A percentile compares a stretch with the other conserved stretches of the same genome.
Evolutionary conservation across 2,329 filamentous ascomycete genomes (phyloP).

Genomic region (Cytospora leucostoma): DNA sequence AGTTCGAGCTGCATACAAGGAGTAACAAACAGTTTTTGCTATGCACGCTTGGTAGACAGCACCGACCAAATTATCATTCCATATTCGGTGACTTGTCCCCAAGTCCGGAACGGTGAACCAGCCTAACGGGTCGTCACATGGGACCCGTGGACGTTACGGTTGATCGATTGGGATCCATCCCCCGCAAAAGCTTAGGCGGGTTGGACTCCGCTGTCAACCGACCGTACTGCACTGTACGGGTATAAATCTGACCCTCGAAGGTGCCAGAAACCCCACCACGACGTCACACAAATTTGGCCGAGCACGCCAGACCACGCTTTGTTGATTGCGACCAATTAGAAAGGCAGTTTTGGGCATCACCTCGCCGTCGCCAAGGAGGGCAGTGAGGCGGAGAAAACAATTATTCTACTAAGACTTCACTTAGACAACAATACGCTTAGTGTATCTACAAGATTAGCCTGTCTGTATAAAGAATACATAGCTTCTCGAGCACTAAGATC

Average conservation of each 20-base stretch:
- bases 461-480: neutral
- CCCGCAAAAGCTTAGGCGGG: slow-evolving; percentile 4
- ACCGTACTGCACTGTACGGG: neutral
- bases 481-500: slow-evolving; percentile 34
- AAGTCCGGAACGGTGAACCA: slow-evolving; percentile 3
- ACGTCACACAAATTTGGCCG: slow-evolving; percentile 26
- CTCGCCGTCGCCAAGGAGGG: slow-evolving; percentile 16
- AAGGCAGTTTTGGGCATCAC: slow-evolving; percentile 19
- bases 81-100: slow-evolving; percentile 3
- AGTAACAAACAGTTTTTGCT: neutral
- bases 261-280: slow-evolving; percentile 17
- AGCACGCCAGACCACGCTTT: slow-evolving; percentile 27
- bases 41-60: neutral
- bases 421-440: neutral
- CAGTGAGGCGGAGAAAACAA: slow-evolving; percentile 1
- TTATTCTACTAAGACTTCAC: neutral
- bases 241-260: neutral
- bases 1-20: neutral
- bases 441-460: neutral
- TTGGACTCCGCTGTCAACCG: neutral
- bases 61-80: slow-evolving; percentile 1
- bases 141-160: slow-evolving; percentile 5
- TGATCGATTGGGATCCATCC: neutral
- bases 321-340: slow-evolving; percentile 22
- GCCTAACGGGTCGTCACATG: slow-evolving; percentile 19